phyloP scores from a whole-genome alignment of 306 rosid species.

The Luffa acutangula region DNA sequence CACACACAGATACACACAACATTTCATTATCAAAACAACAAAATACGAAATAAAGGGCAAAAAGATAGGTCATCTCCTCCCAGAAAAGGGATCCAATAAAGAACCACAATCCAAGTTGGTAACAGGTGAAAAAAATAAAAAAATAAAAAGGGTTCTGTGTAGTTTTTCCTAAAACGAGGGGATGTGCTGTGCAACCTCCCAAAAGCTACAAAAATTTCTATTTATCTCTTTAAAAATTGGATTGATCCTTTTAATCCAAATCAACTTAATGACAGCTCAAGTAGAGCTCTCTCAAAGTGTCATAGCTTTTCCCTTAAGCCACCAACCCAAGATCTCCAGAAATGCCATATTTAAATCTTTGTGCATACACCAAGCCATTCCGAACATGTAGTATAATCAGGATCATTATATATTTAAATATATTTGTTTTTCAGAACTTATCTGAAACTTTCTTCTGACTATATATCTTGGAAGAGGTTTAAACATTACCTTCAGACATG shows the following conservation, averaged over 20 bases:
- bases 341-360: neutral
- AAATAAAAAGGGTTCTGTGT: neutral
- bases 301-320: neutral
- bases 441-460: neutral
- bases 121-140: neutral
- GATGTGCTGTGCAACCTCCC: neutral
- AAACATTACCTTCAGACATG: constrained; percentile 64
- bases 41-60: neutral
- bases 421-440: neutral
- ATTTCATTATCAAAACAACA: neutral
- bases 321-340: neutral
- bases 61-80: neutral
- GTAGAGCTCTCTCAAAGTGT: neutral
- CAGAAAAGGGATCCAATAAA: neutral
- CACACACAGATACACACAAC: neutral
- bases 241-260: neutral
- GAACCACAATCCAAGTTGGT: neutral
- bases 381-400: neutral
- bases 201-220: neutral
- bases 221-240: neutral
- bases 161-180: neutral
- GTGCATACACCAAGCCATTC: neutral
- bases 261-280: neutral
- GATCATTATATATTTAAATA: neutral
- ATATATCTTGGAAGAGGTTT: constrained; percentile 6